A percentile compares a stretch with the other conserved stretches of the same genome.
phyloP scores from a whole-genome alignment of 495 filamentous ascomycete genomes.

The Hypoxylon perforatum region DNA sequence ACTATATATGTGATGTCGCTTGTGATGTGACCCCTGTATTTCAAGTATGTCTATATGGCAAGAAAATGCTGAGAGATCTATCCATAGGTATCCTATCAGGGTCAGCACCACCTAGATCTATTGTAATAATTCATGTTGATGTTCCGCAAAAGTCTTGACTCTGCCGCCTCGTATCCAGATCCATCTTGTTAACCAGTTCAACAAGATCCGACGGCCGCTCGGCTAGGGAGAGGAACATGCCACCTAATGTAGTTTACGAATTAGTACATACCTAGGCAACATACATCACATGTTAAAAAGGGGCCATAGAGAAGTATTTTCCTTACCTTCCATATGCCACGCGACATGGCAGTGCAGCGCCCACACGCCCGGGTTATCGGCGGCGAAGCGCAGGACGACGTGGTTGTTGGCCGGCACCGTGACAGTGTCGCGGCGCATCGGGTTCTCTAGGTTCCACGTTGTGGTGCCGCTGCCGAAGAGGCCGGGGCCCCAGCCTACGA shows the following conservation, averaged over 20 bases:
- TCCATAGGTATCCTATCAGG: too few species aligned
- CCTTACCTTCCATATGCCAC: slow-evolving; percentile 48
- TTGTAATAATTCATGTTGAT: background rate
- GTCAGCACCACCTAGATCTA: too few species aligned
- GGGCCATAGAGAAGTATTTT: background rate
- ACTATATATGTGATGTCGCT: background rate
- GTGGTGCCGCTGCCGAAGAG: slow-evolving; percentile 29
- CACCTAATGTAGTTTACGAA: slow-evolving; percentile 23
- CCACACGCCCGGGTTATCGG: slow-evolving; percentile 51
- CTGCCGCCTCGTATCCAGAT: slow-evolving; percentile 22
- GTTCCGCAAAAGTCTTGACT: slow-evolving; percentile 38
- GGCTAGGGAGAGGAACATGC: slow-evolving; percentile 47
- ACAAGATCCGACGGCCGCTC: slow-evolving; percentile 46
- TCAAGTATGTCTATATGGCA: too few species aligned
- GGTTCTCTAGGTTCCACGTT: slow-evolving; percentile 44
- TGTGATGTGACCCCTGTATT: background rate
- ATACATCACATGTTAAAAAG: background rate
- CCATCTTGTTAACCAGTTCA: slow-evolving; percentile 32
- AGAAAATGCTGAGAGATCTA: too few species aligned
- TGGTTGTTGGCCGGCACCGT: slow-evolving; percentile 43
- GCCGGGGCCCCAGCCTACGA: slow-evolving; percentile 48
- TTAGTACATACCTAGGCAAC: background rate
- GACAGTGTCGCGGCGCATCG: slow-evolving; percentile 48
- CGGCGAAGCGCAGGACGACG: slow-evolving; percentile 44
- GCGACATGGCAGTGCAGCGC: slow-evolving; percentile 50